Evolutionary conservation across 441 rosid species (phyloP).

Genomic region (Corymbia calophylla): DNA sequence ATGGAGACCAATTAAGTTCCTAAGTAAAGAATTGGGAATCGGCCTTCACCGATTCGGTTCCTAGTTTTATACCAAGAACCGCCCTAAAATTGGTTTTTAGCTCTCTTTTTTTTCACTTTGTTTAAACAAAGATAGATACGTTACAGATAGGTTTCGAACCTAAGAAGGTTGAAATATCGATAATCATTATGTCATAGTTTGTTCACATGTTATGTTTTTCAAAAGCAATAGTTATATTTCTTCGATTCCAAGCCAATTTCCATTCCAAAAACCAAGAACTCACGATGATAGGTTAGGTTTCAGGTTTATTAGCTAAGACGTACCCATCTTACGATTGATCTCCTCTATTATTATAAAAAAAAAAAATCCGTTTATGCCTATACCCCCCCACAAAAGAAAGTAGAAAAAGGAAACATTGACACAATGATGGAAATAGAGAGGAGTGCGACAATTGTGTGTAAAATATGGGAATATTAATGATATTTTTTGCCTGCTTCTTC

Average conservation of each 20-base stretch:
- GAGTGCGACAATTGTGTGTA: background rate
- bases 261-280: background rate
- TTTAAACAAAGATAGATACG: background rate
- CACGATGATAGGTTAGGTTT: background rate
- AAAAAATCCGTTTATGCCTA: background rate
- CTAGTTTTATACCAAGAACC: background rate
- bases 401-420: background rate
- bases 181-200: background rate
- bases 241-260: background rate
- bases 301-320: background rate
- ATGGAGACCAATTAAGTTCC: background rate
- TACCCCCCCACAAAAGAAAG: background rate
- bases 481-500: background rate
- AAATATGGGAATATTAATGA: background rate
- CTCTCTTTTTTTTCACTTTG: background rate
- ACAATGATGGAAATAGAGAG: background rate
- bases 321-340: rapidly evolving
- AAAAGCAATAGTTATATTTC: background rate
- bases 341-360: background rate
- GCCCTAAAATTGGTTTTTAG: background rate
- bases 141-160: background rate
- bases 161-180: background rate
- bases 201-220: background rate
- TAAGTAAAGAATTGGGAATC: background rate
- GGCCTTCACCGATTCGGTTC: background rate